Base-by-base conservation (phyloP, 768 basidiomycete species). In the Termitomyces sp. region DNA sequence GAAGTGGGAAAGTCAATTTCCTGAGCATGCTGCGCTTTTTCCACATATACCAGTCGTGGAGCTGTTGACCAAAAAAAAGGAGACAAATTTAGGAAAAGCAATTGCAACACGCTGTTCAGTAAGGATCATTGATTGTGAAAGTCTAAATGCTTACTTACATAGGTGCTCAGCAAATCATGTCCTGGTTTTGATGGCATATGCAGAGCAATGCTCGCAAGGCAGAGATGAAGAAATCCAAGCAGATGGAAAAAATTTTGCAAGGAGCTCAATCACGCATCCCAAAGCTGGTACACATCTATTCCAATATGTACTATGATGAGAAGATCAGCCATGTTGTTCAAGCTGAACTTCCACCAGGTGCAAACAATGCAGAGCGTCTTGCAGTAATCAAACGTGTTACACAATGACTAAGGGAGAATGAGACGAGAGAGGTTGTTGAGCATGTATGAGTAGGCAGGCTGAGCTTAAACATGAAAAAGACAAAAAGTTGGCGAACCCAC, bases 291-390 rank as follows among this genome's bases (percentile, higher is more conserved):
- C 46, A 54, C 22, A 54, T 54, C 15, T 59, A 59, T 15, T 59
- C 53, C 4, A 41, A 59, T 33, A 47, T 59, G 37, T 59, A 42
- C 10, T 59, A 54, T 9, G 5, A 54, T 10, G 46, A 49, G 28
- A 54, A 50, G 18, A 45, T 59, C 10, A 15, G 6, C 20, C 46
- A 34, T 20, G 4, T 50, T 28, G 58, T 42, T 20, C 15, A 46
- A 18, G 45, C 47, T 2, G 22, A 51, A 26, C 50, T 51, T 36
- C 20, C 22, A 1, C 15, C 13, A 9, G 34, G 50, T 26, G 50
- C 34, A 6, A 51, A 37, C 8, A 34, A 22, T 2, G 1, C 22
- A 3, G 34, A 51, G 13, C 5, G 34, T 2, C 36, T 51, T 16
- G 12, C 22, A 16, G 50, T 51, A 5, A 18, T 37, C 5, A 34